A percentile compares a stretch with the other conserved stretches of the same genome.
These are phyloP conservation scores for Stephania yunnanensis DNA, from an alignment of 164 flowering plant species.

Conservation along the genomic window DNA sequence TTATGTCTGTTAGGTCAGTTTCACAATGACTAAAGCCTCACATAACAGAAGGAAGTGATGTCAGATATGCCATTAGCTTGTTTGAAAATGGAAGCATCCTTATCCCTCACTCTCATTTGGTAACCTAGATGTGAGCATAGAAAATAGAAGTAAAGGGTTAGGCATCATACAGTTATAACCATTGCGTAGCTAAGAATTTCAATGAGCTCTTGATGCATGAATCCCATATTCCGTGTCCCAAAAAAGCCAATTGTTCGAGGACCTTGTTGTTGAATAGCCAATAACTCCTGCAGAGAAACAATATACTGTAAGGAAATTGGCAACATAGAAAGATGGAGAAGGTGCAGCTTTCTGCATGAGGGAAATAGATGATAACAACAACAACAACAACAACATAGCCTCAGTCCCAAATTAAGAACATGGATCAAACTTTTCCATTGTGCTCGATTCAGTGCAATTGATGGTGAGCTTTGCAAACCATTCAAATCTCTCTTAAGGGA, in stretches of 20 bases:
- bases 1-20: not conserved
- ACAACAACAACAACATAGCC: no score
- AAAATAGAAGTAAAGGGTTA: constrained; percentile 3
- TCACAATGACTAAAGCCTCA: not conserved
- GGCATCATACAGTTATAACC: constrained; percentile 82
- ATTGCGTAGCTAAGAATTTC: constrained; percentile 98
- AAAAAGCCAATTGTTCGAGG: constrained; percentile 94
- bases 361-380: no score
- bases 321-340: not conserved
- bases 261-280: constrained; percentile 98
- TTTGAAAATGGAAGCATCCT: not conserved
- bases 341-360: not conserved
- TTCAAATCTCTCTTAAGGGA: no score
- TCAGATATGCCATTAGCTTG: not conserved
- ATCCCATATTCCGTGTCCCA: constrained; percentile 97
- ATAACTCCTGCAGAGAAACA: constrained; percentile 53
- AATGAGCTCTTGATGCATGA: constrained; percentile 95
- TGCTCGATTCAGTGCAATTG: no score
- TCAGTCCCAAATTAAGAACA: no score
- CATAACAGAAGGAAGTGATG: not conserved
- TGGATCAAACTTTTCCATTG: no score
- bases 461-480: no score
- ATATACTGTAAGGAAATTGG: not conserved
- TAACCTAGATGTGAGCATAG: not conserved
- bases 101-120: not conserved